A percentile compares a stretch with the other conserved stretches of the same genome.
Conservation (phyloP, 2,329 filamentous ascomycete species). For the Cercospora brassicicola region DNA sequence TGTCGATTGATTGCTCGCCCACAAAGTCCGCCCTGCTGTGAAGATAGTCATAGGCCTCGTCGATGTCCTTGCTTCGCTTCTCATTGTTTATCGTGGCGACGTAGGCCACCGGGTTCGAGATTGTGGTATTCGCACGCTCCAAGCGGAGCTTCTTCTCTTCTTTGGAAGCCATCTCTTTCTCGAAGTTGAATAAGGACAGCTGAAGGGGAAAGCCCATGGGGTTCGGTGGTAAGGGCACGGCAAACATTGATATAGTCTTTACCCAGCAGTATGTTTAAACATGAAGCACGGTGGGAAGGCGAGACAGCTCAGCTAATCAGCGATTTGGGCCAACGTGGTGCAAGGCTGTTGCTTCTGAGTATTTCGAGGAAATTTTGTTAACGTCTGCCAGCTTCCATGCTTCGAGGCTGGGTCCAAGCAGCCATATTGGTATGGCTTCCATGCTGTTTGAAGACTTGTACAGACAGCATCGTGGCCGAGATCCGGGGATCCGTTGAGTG, state of each 20-base stretch:
- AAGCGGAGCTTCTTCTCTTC: conserved; percentile 7
- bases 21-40: conserved; percentile 10
- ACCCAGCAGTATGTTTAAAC: neutral
- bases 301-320: neutral
- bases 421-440: neutral
- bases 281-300: neutral
- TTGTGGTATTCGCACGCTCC: neutral
- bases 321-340: neutral
- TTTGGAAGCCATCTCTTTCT: conserved; percentile 2
- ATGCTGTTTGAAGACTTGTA: neutral
- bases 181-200: conserved; percentile 5
- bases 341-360: neutral
- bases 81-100: neutral
- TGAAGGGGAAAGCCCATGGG: conserved; percentile 9
- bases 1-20: conserved; percentile 16
- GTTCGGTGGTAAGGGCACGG: neutral
- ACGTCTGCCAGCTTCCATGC: neutral
- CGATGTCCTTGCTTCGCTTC: conserved; percentile 12
- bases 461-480: neutral
- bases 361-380: neutral
- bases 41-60: conserved; percentile 21
- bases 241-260: conserved; percentile 2
- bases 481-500: neutral
- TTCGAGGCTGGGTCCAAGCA: neutral
- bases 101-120: neutral